Conservation (phyloP, 495 filamentous ascomycete genomes). For the Daldinia decipiens region DNA sequence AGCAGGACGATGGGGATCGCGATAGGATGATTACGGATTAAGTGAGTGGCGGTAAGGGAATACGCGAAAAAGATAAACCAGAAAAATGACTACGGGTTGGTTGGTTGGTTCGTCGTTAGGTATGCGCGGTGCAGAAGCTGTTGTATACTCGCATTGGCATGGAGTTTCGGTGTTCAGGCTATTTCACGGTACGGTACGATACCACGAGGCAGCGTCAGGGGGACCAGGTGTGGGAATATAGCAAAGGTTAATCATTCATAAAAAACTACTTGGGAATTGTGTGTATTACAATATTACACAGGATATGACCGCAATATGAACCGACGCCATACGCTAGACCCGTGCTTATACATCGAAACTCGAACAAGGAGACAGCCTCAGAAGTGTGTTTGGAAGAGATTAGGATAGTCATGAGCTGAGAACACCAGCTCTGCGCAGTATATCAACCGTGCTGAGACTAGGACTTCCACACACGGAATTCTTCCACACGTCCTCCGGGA, state of each 20-base stretch:
- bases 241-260: slow-evolving; percentile 6
- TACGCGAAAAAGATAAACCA: neutral
- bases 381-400: neutral
- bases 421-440: slow-evolving; percentile 69
- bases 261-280: neutral
- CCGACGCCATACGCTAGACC: slow-evolving; percentile 22
- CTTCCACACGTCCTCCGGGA: slow-evolving; percentile 74
- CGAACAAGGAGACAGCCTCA: neutral
- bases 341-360: slow-evolving; percentile 9
- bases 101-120: too few relatives aligned
- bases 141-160: slow-evolving; percentile 7
- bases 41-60: neutral
- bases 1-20: slow-evolving; percentile 45
- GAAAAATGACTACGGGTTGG: too few relatives aligned
- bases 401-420: slow-evolving; percentile 9
- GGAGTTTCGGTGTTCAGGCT: slow-evolving; percentile 32
- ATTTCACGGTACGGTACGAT: slow-evolving; percentile 12
- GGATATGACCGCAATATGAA: neutral
- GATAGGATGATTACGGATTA: slow-evolving; percentile 31
- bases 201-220: neutral
- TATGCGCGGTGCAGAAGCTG: too few relatives aligned
- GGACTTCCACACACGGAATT: slow-evolving; percentile 72
- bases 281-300: slow-evolving; percentile 11
- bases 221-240: neutral
- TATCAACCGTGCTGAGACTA: slow-evolving; percentile 71